These are phyloP conservation scores for Kwoniella botswanensis DNA, from an alignment of 768 basidiomycete species.

Conservation along the genomic window DNA sequence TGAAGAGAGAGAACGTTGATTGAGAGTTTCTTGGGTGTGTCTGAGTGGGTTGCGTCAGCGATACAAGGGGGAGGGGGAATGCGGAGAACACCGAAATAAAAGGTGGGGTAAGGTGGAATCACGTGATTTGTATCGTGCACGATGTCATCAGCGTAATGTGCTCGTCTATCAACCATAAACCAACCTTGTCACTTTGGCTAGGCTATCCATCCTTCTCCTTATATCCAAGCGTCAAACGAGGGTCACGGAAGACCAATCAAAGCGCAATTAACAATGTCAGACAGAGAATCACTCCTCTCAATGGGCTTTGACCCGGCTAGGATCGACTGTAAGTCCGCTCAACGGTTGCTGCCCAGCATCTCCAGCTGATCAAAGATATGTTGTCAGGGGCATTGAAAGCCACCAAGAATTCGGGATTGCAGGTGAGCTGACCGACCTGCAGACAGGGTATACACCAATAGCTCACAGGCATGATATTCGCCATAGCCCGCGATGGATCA, in stretches of 20 bases:
- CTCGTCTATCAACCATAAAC: no score
- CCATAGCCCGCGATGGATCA: constrained; percentile 72
- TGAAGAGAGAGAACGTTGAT: not conserved
- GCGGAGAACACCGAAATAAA: not conserved
- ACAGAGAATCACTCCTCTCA: constrained; percentile 63
- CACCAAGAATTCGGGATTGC: constrained; percentile 80
- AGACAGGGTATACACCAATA: no score
- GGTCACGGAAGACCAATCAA: no score
- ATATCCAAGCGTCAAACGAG: no score
- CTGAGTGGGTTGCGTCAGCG: not conserved
- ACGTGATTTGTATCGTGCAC: not conserved
- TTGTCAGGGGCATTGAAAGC: constrained; percentile 82
- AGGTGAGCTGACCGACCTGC: no score
- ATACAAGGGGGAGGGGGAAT: not conserved
- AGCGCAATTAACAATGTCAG: constrained; percentile 11
- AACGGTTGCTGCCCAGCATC: constrained; percentile 17
- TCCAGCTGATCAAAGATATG: not conserved
- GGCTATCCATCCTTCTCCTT: no score
- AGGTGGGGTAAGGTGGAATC: not conserved
- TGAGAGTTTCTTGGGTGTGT: not conserved
- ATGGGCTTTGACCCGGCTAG: constrained; percentile 88
- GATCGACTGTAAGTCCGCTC: constrained; percentile 73
- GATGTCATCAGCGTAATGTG: constrained; percentile 2
- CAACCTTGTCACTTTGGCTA: no score
- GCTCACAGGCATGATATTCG: no score